Percentiles rank a stretch among this genome's conserved stretches.
Evolutionary conservation across 2,329 filamentous ascomycete species (phyloP).

Genomic region (Xylaria sp.): DNA sequence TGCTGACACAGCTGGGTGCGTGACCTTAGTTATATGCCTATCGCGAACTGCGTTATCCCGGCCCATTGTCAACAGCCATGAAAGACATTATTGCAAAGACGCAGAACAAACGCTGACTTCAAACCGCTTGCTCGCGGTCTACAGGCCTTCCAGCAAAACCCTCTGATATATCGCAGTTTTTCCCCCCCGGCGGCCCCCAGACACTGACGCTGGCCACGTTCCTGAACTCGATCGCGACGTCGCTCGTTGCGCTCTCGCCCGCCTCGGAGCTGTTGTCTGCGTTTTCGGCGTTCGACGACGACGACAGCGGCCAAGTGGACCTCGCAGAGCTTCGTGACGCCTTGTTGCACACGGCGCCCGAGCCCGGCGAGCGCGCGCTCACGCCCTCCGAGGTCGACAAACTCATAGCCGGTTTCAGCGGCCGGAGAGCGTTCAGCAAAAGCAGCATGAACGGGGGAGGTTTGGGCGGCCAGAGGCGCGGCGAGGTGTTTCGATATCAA

Average conservation of each 20-base stretch:
- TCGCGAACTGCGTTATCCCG: background rate
- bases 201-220: conserved; percentile 86
- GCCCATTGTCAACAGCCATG: background rate
- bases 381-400: conserved; percentile 80
- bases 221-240: conserved; percentile 78
- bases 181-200: conserved; percentile 72
- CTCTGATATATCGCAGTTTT: conserved; percentile 78
- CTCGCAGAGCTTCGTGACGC: conserved; percentile 81
- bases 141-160: conserved; percentile 75
- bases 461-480: conserved; percentile 61
- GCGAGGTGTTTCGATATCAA: conserved; percentile 91
- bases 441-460: conserved; percentile 50
- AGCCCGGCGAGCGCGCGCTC: conserved; percentile 69
- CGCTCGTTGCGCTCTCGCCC: conserved; percentile 76
- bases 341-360: conserved; percentile 79
- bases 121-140: background rate
- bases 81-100: background rate
- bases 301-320: conserved; percentile 93
- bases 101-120: background rate
- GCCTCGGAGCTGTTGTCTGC: conserved; percentile 83
- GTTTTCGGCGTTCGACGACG: conserved; percentile 93
- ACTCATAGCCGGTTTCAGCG: conserved; percentile 85
- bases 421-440: conserved; percentile 80
- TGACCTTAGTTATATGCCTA: conserved; percentile 11
- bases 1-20: conserved; percentile 81